Base-by-base conservation (phyloP, 176 grass and related monocot species). In the Sorghum bicolor region DNA sequence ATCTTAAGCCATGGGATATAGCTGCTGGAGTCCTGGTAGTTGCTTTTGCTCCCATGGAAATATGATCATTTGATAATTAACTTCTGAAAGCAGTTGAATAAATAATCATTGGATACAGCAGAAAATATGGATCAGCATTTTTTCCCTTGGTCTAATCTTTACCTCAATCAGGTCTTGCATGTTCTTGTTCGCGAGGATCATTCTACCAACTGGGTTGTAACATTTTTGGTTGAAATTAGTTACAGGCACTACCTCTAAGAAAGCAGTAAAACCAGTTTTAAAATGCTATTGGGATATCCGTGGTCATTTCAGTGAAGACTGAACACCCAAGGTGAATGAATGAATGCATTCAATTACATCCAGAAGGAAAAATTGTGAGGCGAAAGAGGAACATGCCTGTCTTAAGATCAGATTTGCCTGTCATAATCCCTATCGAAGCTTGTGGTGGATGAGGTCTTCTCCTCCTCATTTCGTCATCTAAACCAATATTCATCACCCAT, bases 1-100 rank as follows among this genome's bases (percentile, higher is more conserved):
- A 90, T 38, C 92, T 97, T 58, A 97, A 97, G 60, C 95, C 95
- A 6, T 94, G 95, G 92, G 95, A 97, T 72, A 94, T 97, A 92
- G 92, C 95, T 83, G 95, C 92, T 84, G 95, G 95, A 8, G 92
- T 92, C 67, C 79, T 97, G 88, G 95, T 97, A 94, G 78, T 81
- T 32, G 38, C 10, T 82, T 63, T 50, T 80, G 1, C 1, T 45
- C 9, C 25, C 2, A 10, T 78, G 41, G 28, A 63, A 33, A 34
- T 57, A 39, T 58, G 3, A 43, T 20, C 20, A 67, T 67, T 60
- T 11, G 34, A 67, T 80, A 38, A 55, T 55, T 36, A 34, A 43
- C 28, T 83, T 75, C 19, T 22, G 4, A 52, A 72, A 64, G 29
- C 29, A 45, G 2, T 40, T 43, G 64, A 43, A 64, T 50, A 66